Conservation (phyloP, 768 basidiomycete genomes). For the Cystobasidium ongulense region DNA sequence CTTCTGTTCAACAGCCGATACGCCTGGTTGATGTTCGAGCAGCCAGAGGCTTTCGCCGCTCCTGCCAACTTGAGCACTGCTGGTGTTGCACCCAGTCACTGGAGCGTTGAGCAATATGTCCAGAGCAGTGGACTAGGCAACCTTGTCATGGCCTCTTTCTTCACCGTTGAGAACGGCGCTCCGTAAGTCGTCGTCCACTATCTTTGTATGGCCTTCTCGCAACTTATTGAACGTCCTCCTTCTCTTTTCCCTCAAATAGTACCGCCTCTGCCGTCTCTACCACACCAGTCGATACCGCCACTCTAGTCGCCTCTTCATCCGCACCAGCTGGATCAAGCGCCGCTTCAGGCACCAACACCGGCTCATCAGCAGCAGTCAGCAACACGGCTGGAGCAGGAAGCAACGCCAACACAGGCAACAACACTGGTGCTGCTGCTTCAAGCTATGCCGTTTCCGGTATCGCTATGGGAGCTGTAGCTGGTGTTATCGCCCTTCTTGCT, state of each 20-base stretch:
- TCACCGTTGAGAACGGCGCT: slow-evolving; percentile 31
- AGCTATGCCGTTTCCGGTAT: slow-evolving; percentile 11
- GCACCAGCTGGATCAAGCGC: not conserved
- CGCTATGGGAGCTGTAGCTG: slow-evolving; percentile 4
- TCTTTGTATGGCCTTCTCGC: no score
- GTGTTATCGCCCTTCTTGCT: slow-evolving; percentile 16
- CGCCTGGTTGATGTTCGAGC: slow-evolving; percentile 33
- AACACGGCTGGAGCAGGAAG: not conserved
- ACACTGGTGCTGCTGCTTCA: slow-evolving; percentile 7
- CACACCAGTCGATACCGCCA: slow-evolving; percentile 17
- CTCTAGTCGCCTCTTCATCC: not conserved
- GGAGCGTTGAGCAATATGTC: slow-evolving; percentile 25
- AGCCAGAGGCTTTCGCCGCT: slow-evolving; percentile 30
- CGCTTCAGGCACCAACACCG: not conserved
- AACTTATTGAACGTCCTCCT: not conserved
- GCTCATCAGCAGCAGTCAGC: not conserved
- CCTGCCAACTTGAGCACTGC: slow-evolving; percentile 16
- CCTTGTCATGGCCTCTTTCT: slow-evolving; percentile 32
- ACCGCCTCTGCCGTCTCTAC: slow-evolving; percentile 4
- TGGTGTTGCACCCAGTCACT: slow-evolving; percentile 21
- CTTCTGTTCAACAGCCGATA: slow-evolving; percentile 10
- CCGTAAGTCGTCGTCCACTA: no score
- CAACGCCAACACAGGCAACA: slow-evolving; percentile 3
- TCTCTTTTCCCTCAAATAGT: not conserved
- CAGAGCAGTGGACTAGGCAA: slow-evolving; percentile 9